Conservation (phyloP, 305 asterid genomes). For the Andrographis paniculata region DNA sequence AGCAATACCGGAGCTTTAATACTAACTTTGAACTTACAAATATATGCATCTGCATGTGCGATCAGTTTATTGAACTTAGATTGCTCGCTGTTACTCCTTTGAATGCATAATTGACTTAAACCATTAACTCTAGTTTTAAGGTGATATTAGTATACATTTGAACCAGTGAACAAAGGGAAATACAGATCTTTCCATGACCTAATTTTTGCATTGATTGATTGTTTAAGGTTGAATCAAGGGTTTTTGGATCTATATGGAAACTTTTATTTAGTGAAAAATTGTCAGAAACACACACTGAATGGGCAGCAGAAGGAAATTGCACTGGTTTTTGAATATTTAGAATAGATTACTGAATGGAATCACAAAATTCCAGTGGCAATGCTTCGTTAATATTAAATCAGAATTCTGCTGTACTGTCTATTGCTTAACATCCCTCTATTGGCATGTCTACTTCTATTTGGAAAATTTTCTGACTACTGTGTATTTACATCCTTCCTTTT, state of each 20-base stretch:
- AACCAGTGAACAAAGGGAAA: constrained; percentile 10
- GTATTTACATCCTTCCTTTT: neutral
- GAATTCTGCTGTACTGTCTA: neutral
- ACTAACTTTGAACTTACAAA: constrained; percentile 8
- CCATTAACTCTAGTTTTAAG: constrained; percentile 3
- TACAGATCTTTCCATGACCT: too few relatives aligned
- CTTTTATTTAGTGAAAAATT: neutral
- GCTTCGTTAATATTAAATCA: neutral
- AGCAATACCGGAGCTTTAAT: constrained; percentile 13
- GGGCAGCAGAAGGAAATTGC: neutral
- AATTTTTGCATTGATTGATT: too few relatives aligned
- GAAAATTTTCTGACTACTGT: constrained; percentile 1
- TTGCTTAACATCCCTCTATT: constrained; percentile 9
- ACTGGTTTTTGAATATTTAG: too few relatives aligned
- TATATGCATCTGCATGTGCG: neutral
- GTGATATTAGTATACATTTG: constrained; percentile 5
- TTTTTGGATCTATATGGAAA: neutral
- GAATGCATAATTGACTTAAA: constrained; percentile 6
- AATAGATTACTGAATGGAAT: too few relatives aligned
- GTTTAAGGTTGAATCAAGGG: too few relatives aligned
- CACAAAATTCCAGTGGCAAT: neutral
- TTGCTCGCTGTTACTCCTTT: neutral
- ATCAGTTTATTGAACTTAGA: constrained; percentile 10
- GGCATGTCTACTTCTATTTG: neutral
- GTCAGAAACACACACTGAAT: too few relatives aligned